phyloP scores from a whole-genome alignment of 768 basidiomycete species.

The Tricholoma matsutake region DNA sequence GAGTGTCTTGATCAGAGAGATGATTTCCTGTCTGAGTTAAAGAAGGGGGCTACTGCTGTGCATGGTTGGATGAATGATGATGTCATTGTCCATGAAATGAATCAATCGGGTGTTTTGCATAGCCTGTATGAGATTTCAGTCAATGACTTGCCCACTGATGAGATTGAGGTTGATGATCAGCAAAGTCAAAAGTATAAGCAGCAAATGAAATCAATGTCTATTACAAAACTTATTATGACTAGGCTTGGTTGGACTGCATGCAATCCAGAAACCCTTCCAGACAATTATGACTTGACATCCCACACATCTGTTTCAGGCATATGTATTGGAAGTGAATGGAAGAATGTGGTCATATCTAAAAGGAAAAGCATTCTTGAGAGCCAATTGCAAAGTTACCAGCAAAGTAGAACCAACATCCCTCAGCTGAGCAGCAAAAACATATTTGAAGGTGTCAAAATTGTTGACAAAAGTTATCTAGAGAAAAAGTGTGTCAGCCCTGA shows the following conservation, averaged over 20 bases:
- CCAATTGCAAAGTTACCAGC: neutral
- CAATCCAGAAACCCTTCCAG: no score
- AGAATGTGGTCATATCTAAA: neutral
- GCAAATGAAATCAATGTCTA: neutral
- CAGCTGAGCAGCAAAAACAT: no score
- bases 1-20: constrained; percentile 27
- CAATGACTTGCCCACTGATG: neutral
- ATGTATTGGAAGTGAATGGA: no score
- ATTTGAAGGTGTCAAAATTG: neutral
- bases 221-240: neutral
- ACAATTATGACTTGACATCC: neutral
- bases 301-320: neutral
- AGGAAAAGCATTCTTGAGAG: neutral
- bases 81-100: neutral
- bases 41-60: constrained; percentile 2
- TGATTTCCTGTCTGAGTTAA: constrained; percentile 17
- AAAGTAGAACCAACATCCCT: no score
- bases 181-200: neutral
- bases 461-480: no score
- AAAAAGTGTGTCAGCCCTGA: neutral
- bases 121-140: neutral
- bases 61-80: neutral
- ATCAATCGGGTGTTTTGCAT: neutral
- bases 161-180: neutral
- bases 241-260: neutral